Evolutionary conservation across 257 asterid species (phyloP).

Genomic region (Solanum pimpinellifolium): DNA sequence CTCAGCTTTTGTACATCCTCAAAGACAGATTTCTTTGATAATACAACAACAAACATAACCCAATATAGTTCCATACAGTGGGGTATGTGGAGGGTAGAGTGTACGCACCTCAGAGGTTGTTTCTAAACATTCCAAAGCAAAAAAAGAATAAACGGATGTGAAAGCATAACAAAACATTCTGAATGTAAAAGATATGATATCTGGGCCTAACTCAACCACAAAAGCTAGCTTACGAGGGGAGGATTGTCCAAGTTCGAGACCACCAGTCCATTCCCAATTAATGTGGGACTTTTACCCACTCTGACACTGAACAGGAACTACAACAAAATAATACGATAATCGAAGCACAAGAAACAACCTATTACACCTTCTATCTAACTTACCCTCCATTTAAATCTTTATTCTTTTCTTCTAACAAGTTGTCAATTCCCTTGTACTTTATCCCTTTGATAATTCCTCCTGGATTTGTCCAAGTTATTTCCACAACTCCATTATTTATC

Average conservation of each 20-base stretch:
- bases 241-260: too few relatives aligned
- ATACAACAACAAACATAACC: neutral
- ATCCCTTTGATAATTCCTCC: constrained; percentile 5
- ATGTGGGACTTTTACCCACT: too few relatives aligned
- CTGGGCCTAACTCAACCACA: too few relatives aligned
- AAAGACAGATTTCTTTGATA: neutral
- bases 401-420: constrained; percentile 1
- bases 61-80: neutral
- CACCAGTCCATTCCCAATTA: too few relatives aligned
- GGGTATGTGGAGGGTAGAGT: neutral
- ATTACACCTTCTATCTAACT: neutral
- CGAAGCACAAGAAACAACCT: neutral
- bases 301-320: neutral
- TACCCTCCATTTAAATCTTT: constrained; percentile 2
- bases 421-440: constrained; percentile 2
- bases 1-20: neutral
- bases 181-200: too few relatives aligned
- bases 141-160: too few relatives aligned
- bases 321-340: neutral
- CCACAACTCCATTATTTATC: neutral
- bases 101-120: too few relatives aligned
- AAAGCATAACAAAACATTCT: neutral
- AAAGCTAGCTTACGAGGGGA: too few relatives aligned
- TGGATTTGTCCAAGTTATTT: constrained; percentile 1
- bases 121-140: too few relatives aligned